These are phyloP conservation scores for Linnemannia zychae DNA, from an alignment of 192 early-diverging fungal species.

Conservation along the genomic window DNA sequence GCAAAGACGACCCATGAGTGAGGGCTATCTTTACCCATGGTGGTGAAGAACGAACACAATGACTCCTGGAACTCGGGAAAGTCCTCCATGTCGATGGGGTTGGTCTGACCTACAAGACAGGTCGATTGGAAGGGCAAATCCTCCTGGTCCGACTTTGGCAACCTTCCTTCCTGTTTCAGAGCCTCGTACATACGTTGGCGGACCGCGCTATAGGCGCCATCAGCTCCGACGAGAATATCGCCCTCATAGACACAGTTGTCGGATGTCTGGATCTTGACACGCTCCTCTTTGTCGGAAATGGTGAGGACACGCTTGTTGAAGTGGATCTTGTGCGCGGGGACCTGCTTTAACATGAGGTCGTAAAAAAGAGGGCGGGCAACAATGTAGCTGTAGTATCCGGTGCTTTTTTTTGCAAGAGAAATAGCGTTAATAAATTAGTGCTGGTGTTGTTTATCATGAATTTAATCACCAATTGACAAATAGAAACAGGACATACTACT, in stretches of 20 bases:
- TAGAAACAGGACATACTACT: background rate
- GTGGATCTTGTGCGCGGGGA: slow-evolving; percentile 19
- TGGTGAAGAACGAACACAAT: background rate
- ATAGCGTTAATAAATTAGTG: background rate
- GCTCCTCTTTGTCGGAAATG: background rate
- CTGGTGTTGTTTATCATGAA: background rate
- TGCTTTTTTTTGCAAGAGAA: background rate
- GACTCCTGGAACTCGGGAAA: background rate
- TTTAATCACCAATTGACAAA: background rate
- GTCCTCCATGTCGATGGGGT: background rate
- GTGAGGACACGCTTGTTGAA: slow-evolving; percentile 25
- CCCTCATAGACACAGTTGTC: background rate
- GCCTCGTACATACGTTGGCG: background rate
- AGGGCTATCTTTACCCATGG: background rate
- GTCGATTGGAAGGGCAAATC: background rate
- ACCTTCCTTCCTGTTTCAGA: background rate
- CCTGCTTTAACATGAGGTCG: background rate
- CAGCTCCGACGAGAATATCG: slow-evolving; percentile 4
- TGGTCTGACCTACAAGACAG: background rate
- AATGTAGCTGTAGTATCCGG: background rate
- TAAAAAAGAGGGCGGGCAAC: background rate
- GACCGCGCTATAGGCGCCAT: background rate
- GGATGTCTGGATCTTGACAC: background rate
- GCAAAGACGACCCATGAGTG: background rate
- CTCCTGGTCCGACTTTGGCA: background rate